These are phyloP conservation scores for Hondaea fermentalgiana DNA, from an alignment of 108 stramenopile species.

Conservation along the genomic window DNA sequence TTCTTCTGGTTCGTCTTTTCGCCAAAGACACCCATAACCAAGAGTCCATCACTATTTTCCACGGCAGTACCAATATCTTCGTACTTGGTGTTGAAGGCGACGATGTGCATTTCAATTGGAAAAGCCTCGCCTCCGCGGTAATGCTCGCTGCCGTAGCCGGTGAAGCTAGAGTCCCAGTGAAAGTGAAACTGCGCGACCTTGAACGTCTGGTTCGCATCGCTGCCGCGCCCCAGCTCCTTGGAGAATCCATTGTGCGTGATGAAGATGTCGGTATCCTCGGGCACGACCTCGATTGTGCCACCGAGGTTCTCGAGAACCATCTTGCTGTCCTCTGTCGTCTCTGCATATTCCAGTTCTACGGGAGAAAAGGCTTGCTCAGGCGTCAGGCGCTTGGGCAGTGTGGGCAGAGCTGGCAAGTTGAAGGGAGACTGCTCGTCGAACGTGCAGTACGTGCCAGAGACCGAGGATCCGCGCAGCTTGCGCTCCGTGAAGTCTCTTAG, in stretches of 20 bases:
- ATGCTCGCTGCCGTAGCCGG: background rate
- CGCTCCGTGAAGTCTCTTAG: background rate
- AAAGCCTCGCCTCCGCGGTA: background rate
- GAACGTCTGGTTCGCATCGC: background rate
- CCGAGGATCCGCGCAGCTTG: background rate
- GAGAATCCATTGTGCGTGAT: background rate
- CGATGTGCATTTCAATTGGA: background rate
- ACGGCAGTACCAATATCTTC: background rate
- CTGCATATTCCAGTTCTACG: background rate
- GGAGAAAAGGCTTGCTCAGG: background rate
- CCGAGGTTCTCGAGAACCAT: background rate
- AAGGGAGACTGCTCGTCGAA: background rate
- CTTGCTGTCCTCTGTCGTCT: background rate
- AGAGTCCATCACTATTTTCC: background rate
- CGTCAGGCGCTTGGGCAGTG: background rate
- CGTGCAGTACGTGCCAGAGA: background rate
- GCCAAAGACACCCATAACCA: background rate
- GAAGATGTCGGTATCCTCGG: background rate
- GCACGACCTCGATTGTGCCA: background rate
- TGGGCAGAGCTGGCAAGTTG: background rate
- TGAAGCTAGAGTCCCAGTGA: background rate
- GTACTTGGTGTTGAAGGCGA: constrained; percentile 2
- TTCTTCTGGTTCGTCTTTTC: background rate
- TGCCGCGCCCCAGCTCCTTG: background rate
- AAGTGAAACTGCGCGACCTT: constrained; percentile 13